Conservation (phyloP, 1,284 basidiomycete genomes). For the Baeospora myosura region DNA sequence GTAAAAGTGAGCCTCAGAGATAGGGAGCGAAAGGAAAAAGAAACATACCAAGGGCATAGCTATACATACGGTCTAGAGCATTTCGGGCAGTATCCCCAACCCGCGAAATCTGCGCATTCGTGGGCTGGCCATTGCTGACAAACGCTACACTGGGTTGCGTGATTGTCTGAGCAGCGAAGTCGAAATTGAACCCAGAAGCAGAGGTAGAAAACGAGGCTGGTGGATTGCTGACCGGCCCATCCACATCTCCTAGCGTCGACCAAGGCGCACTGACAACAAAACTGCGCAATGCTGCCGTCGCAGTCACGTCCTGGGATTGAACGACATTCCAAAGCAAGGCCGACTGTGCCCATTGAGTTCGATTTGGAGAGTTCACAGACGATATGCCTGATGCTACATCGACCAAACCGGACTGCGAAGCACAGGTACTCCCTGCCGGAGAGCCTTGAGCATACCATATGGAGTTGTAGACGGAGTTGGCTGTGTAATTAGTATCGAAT, state of each 20-base stretch:
- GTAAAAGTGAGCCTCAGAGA: background rate
- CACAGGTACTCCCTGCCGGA: constrained; percentile 35
- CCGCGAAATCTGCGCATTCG: constrained; percentile 35
- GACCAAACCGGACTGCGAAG: constrained; percentile 43
- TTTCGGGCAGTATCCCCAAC: constrained; percentile 31
- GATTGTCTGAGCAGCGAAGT: constrained; percentile 52
- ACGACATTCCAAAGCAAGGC: constrained; percentile 55
- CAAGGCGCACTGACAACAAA: constrained; percentile 45
- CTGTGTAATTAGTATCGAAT: constrained; percentile 42
- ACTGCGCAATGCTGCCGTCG: constrained; percentile 31
- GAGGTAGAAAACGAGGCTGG: constrained; percentile 31
- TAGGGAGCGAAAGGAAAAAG: background rate
- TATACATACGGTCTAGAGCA: constrained; percentile 52
- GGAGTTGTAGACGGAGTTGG: constrained; percentile 33
- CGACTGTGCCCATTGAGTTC: constrained; percentile 49
- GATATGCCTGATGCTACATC: constrained; percentile 47
- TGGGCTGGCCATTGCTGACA: constrained; percentile 37
- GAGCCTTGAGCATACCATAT: constrained; percentile 44
- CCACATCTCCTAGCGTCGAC: constrained; percentile 28
- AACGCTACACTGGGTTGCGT: constrained; percentile 38
- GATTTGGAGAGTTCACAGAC: constrained; percentile 32
- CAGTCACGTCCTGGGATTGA: constrained; percentile 37
- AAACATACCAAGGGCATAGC: constrained; percentile 46
- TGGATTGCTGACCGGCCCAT: constrained; percentile 31
- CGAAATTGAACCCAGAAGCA: constrained; percentile 45